Evolutionary conservation across 768 basidiomycete genomes (phyloP), one percentile per base, ranked within the genome.

Genomic region (Mycena galopus): DNA sequence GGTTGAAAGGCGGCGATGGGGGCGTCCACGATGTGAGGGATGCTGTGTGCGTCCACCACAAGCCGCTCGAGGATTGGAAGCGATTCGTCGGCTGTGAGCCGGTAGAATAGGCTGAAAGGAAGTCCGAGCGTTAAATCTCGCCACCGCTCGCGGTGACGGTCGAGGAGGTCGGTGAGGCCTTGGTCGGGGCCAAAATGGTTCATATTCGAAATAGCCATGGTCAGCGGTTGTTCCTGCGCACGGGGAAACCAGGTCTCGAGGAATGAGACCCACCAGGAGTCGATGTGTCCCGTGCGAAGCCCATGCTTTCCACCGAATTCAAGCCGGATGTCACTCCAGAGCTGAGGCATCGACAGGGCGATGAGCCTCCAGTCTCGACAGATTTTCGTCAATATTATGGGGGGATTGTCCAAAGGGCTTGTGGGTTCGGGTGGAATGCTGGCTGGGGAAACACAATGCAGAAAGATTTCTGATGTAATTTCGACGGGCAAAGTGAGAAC

Each of bases 391-490:
- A 70, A 27, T 3, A 70, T 5, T 7, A 64, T 16, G 39, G 69
- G 56, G 1, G 62, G 62, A 3, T 50, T 21, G 7, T 69, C 27
- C 39, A 33, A 16, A 1, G 42, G 56, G 11, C 17, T 47, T 1
- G 11, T 8, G 4, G n/a, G 11, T 5, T 57, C 25, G 7, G 17
- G 1, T 3, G 25, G 4, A 37, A 53, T 16, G 25, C 6, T 12
- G 58, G 19, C 21, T 10, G 35, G 30, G 5, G 61, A 25, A 27
- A 62, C 25, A 23, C 71, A 72, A 10, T 27, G 29, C 2, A 72
- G 25, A 32, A 72, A 67, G 25, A 72, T 72, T 61, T 66, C 37
- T 8, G 65, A 63, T 11, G 71, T 72, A n/a, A 72, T 62, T 37
- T 72, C 71, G 51, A 67, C 51, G 5, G 71, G 71, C n/a, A 67